A percentile compares a stretch with the other conserved stretches of the same genome.
Conservation (phyloP, 2,329 filamentous ascomycete genomes). For the Chalara sp. region DNA sequence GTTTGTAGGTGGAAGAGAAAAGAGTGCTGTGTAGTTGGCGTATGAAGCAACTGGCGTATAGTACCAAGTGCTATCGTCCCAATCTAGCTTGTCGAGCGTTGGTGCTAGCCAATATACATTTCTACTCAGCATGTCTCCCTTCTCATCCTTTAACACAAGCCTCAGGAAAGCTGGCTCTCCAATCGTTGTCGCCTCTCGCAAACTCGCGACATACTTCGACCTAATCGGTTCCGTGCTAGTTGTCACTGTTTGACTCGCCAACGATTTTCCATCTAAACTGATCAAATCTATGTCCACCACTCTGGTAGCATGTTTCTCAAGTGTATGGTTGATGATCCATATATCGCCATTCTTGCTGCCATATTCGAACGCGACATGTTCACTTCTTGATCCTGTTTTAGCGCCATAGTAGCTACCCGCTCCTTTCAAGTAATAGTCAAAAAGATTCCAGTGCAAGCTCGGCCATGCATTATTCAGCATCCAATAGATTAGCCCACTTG, state of each 20-base stretch:
- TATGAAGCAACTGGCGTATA: neutral
- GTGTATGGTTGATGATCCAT: neutral
- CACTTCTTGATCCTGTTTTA: neutral
- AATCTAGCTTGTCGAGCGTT: neutral
- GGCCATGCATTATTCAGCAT: neutral
- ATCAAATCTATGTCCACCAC: neutral
- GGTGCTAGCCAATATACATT: neutral
- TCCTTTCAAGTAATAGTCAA: neutral
- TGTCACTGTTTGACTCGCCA: neutral
- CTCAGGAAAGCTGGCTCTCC: neutral
- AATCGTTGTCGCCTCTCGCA: neutral
- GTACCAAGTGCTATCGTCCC: neutral
- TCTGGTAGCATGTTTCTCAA: neutral
- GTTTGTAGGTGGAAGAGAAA: neutral
- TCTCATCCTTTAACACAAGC: neutral
- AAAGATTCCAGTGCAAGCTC: neutral
- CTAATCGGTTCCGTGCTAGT: neutral
- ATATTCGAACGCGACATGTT: neutral
- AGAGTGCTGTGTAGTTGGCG: neutral
- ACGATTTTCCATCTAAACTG: neutral
- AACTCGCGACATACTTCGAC: neutral
- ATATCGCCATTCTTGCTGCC: neutral
- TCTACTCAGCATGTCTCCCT: neutral
- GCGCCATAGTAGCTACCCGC: neutral
- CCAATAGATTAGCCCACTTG: neutral